A percentile compares a stretch with the other conserved stretches of the same genome.
These are phyloP conservation scores for Vitis hybrid DNA, from an alignment of 177 flowering plant species.

Conservation along the genomic window DNA sequence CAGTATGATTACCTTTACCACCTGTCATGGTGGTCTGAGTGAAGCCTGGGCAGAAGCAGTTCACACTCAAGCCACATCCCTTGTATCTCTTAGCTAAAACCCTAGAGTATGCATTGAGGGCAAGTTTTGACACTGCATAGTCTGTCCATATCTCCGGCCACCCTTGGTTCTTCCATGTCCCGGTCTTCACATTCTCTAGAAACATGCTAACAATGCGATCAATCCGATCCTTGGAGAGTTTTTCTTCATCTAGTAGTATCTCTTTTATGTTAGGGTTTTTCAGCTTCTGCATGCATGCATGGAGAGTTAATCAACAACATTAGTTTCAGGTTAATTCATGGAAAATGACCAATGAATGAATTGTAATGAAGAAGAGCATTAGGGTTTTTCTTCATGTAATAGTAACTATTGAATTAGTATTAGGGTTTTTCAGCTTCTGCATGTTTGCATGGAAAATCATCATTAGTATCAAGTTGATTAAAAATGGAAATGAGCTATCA, in stretches of 20 bases:
- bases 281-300: slow-evolving; percentile 53
- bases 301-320: no score
- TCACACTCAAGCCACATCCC: slow-evolving; percentile 49
- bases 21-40: slow-evolving; percentile 84
- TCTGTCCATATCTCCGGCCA: slow-evolving; percentile 93
- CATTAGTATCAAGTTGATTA: no score
- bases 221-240: slow-evolving; percentile 45
- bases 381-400: no score
- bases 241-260: slow-evolving; percentile 42
- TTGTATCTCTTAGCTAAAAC: slow-evolving; percentile 48
- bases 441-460: no score
- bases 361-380: no score
- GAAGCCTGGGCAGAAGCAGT: slow-evolving; percentile 88
- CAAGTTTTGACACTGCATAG: slow-evolving; percentile 86
- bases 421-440: no score
- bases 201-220: slow-evolving; percentile 43
- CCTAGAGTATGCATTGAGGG: slow-evolving; percentile 70
- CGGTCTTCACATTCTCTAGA: slow-evolving; percentile 50
- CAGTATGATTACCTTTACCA: slow-evolving; percentile 60
- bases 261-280: slow-evolving; percentile 43
- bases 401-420: no score
- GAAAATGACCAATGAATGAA: no score
- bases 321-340: no score
- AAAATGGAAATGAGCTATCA: no score
- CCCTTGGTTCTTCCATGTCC: slow-evolving; percentile 65